phyloP scores from a whole-genome alignment of 108 stramenopile genomes.

The Ochromonas danica region DNA sequence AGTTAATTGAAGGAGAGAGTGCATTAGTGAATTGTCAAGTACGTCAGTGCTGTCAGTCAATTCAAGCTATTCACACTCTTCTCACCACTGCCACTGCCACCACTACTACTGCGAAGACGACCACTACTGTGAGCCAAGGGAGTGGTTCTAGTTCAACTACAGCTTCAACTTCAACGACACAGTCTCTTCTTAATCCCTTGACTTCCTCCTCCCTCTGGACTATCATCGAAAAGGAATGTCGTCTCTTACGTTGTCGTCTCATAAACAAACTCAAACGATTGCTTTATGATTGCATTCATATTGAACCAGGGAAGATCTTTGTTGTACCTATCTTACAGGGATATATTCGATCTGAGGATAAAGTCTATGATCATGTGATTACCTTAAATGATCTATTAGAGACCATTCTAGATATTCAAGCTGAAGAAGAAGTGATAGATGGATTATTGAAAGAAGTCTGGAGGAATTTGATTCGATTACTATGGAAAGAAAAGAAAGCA shows the following conservation, averaged over 20 bases:
- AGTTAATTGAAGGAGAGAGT: no score
- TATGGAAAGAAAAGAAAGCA: conserved; percentile 37
- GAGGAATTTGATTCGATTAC: background rate
- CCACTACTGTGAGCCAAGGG: no score
- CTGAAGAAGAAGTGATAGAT: background rate
- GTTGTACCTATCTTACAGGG: background rate
- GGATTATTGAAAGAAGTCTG: conserved; percentile 4
- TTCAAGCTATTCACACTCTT: no score
- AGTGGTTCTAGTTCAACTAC: no score
- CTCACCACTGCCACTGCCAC: no score
- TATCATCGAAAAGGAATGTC: background rate
- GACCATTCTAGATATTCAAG: background rate
- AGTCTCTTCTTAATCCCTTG: no score
- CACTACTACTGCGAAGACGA: no score
- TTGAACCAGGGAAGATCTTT: background rate
- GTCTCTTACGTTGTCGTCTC: background rate
- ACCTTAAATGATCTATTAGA: background rate
- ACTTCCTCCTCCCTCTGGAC: no score
- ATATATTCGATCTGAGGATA: conserved; percentile 18
- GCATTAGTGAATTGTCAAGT: no score
- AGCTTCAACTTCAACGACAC: no score
- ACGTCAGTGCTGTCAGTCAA: no score
- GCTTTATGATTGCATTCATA: conserved; percentile 1
- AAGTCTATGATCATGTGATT: background rate
- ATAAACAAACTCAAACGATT: background rate